Conservation (phyloP, 331 rosid species). For the Malus hybrid region DNA sequence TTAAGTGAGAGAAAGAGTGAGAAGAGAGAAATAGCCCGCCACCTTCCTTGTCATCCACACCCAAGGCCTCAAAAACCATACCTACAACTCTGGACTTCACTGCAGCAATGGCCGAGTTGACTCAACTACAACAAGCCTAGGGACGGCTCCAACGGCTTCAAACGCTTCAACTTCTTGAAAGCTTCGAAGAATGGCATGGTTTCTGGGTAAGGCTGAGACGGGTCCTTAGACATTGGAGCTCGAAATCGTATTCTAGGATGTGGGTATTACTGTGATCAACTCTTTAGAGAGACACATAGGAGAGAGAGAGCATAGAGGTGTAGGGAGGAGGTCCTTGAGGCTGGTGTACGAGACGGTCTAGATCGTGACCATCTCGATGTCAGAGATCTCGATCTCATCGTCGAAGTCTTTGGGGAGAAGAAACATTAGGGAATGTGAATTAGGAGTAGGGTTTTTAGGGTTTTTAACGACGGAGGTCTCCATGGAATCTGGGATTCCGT, state of each 20-base stretch:
- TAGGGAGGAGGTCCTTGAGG: constrained; percentile 31
- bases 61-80: too few relatives aligned
- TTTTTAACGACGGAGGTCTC: background rate
- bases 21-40: too few relatives aligned
- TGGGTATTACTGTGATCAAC: constrained; percentile 20
- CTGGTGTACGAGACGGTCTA: constrained; percentile 30
- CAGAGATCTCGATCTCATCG: background rate
- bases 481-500: constrained; percentile 10
- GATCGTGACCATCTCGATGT: constrained; percentile 16
- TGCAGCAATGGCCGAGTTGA: too few relatives aligned
- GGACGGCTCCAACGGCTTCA: constrained; percentile 54
- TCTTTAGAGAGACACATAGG: background rate
- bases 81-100: too few relatives aligned
- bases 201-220: constrained; percentile 30
- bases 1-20: too few relatives aligned
- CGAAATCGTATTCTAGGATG: constrained; percentile 5
- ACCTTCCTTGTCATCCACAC: too few relatives aligned
- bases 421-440: constrained; percentile 1
- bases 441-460: background rate
- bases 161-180: constrained; percentile 46
- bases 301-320: constrained; percentile 15
- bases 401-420: constrained; percentile 12
- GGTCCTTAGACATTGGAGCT: constrained; percentile 38
- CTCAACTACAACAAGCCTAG: constrained; percentile 9
- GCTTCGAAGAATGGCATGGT: constrained; percentile 40